Base-by-base conservation (phyloP, 1,284 basidiomycete species). In the Papiliotrema terrestris region DNA sequence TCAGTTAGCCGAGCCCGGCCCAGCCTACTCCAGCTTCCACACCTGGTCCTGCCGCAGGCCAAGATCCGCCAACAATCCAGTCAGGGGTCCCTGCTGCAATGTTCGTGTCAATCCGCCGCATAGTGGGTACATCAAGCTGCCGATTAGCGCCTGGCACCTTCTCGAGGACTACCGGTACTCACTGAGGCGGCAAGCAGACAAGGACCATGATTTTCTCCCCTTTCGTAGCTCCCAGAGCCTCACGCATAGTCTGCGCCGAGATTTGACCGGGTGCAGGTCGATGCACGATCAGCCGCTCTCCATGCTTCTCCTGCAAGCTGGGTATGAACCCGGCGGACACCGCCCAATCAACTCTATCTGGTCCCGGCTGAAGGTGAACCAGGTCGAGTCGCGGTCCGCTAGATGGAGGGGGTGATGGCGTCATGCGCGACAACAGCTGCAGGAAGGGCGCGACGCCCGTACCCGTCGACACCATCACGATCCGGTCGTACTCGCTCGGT, bases 371-470 rank as follows among this genome's bases (percentile, higher is more conserved):
- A 8, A 62, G 60, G 36, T 72, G 74, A 17, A 69, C 49, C 36
- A 75, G 62, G 23, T 60, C 53, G 52, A 63, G 64, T 15, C 51
- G 43, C 2, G 63, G 61, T 4, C 20, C 13, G 15, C 42, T 11
- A 15, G 29, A n/a, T 11, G 46, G 6, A 4, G 43, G 19, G 15
- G 49, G 17, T 25, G 26, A 8, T 17, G 55, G 39, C 3, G 54
- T 59, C 17, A 69, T 51, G 48, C 69, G 74, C 22, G 66, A 68
- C 9, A 77, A 61, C 1, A 76, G 63, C 61, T 77, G 75, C 8
- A 77, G 65, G 58, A 77, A 76, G 5, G 75, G 75, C 1, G 74
- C 64, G 8, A 77, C 60, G 1, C 69, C 75, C 32, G 75, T 77
- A 20, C 75, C 75, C 8, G 73, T 75, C 5, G 73, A 73, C 22